Evolutionary conservation across 2,329 filamentous ascomycete species (phyloP), one percentile per base, ranked within the genome.

Genomic region (Coleophoma crateriformis): DNA sequence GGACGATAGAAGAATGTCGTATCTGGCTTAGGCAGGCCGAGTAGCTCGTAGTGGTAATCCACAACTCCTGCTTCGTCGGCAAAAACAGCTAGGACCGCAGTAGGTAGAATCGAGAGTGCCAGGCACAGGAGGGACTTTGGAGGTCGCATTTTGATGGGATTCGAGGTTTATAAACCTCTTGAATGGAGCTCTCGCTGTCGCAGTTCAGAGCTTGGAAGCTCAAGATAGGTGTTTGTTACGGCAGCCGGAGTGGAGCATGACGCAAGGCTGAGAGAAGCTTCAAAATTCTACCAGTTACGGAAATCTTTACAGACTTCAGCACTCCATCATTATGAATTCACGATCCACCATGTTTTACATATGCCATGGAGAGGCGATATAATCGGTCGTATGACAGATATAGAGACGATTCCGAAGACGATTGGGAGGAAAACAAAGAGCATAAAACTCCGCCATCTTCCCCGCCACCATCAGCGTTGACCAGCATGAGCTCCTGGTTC

Each of bases 1-100:
- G 94, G 92, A 59, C 85, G 86, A 71, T 96, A 90, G 81, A 97
- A 97, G 78, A 97, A 95, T 59, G 92, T 96, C 53, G 89, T 88
- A 55, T 88, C 82, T 66, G 81, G 75, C 66, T 87, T 86, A 48
- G 94, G 90, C 35, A 88, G 72, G 63, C 94, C 94, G 62, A 99
- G 75, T 45, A 97, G 84, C 57, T 88, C 82, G 72, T 95, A 84
- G 71, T 97, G 92, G 73, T 90, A 97, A 71, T 99, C 94, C 67
- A 95, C 81, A 61, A 89, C 80, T 72, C 85, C 91, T 58, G 95
- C 90, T 69, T 99, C 92, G 65, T 99, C 94, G 59, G 81, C 77
- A 72, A 90, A 96, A 52, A 97, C 82, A 57, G 90, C 88, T 39
- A 56, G 43, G 8, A 57, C 46, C 4, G 50, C 46, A 6, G 50